Percentiles rank a stretch among this genome's conserved stretches.
Conservation (phyloP, 2,329 filamentous ascomycete species). For the Apiospora hydei region DNA sequence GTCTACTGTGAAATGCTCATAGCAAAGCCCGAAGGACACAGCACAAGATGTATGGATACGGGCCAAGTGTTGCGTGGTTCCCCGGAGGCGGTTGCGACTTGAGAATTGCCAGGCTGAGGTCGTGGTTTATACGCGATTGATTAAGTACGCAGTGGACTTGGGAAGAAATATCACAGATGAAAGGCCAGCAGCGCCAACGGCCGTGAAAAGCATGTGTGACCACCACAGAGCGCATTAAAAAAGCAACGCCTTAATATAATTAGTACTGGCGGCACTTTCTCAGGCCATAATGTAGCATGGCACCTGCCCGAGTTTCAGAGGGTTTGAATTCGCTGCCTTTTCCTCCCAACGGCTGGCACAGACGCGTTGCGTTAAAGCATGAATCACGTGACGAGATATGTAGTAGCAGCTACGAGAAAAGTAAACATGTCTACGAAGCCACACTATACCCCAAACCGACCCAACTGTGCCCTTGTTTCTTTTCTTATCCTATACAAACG, state of each 20-base stretch:
- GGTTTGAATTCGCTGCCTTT: background rate
- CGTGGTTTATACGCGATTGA: background rate
- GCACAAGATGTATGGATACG: background rate
- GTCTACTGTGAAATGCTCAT: background rate
- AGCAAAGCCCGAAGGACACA: background rate
- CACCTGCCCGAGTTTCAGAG: background rate
- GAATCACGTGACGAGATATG: constrained; percentile 7
- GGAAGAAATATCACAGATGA: background rate
- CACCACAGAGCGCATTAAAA: background rate
- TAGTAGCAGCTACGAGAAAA: background rate
- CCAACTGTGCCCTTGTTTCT: background rate
- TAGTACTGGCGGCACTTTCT: background rate
- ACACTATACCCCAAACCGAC: background rate
- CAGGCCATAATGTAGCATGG: background rate
- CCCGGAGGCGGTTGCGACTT: background rate
- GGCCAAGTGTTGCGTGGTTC: background rate
- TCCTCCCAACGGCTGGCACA: background rate
- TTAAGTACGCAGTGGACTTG: background rate
- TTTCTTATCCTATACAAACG: background rate
- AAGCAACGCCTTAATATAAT: background rate
- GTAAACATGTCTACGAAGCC: background rate
- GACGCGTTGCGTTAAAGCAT: constrained; percentile 17
- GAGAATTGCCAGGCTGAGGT: constrained; percentile 23
- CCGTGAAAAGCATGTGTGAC: background rate
- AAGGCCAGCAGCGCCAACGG: background rate